Evolutionary conservation across 805 yeast genomes (phyloP).

Genomic region (Monosporozyma aquatica): DNA sequence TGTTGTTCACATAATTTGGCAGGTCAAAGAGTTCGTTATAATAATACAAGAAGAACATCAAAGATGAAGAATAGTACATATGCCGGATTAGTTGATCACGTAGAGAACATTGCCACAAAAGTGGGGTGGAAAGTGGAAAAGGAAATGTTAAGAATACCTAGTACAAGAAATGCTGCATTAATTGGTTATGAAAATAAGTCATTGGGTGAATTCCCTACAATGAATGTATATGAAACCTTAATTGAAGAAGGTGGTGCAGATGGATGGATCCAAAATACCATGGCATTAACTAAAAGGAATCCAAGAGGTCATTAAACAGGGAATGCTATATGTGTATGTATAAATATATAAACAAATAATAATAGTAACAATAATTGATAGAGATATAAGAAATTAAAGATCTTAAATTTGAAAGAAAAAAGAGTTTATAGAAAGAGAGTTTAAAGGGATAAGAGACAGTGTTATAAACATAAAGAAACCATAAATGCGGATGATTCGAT

Average conservation of each 20-base stretch:
- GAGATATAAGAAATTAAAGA: too few relatives aligned
- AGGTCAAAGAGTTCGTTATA: conserved; percentile 65
- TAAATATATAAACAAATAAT: not conserved
- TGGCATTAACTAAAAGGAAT: conserved; percentile 57
- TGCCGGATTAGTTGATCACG: conserved; percentile 80
- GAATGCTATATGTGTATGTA: too few relatives aligned
- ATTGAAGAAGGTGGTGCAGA: conserved; percentile 81
- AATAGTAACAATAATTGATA: not conserved
- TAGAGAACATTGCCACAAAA: conserved; percentile 51
- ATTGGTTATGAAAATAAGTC: conserved; percentile 49
- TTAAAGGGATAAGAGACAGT: not conserved
- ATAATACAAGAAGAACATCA: conserved; percentile 31
- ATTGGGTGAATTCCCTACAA: conserved; percentile 22
- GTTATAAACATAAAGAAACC: not conserved
- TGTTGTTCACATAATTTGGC: conserved; percentile 86
- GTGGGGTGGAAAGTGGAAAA: conserved; percentile 81
- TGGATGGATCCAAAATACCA: conserved; percentile 78
- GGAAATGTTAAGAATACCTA: conserved; percentile 87
- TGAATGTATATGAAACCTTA: conserved; percentile 49
- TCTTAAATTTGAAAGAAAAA: too few relatives aligned
- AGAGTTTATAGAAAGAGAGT: too few relatives aligned
- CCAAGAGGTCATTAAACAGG: conserved; percentile 65
- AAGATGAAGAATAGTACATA: conserved; percentile 48
- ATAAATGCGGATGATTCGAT: too few relatives aligned
- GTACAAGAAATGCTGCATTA: conserved; percentile 86